Percentiles rank a stretch among this genome's conserved stretches.
Conservation (phyloP, 805 yeast species). For the Groenewaldozyma tartarivorans region DNA sequence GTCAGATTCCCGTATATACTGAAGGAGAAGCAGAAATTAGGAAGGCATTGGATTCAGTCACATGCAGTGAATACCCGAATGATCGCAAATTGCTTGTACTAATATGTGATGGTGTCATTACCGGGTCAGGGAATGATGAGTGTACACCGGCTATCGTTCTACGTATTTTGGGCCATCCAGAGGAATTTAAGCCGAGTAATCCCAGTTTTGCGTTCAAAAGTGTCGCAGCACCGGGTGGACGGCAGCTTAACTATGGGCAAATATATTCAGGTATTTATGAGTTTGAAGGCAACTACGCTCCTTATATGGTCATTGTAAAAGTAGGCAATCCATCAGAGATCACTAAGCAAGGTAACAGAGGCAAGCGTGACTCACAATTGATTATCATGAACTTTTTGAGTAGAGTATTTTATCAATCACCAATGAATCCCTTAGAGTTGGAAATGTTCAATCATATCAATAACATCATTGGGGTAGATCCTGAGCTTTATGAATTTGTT, state of each 20-base stretch:
- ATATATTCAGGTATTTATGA: conserved; percentile 53
- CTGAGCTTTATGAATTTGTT: conserved; percentile 70
- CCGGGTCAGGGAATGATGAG: conserved; percentile 58
- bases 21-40: conserved; percentile 71
- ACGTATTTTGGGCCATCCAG: conserved; percentile 53
- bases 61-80: conserved; percentile 74
- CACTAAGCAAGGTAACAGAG: conserved; percentile 86
- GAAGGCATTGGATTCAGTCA: conserved; percentile 67
- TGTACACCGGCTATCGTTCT: conserved; percentile 73
- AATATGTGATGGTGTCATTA: conserved; percentile 77
- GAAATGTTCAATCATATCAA: conserved; percentile 66
- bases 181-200: conserved; percentile 43
- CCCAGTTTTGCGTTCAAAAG: conserved; percentile 78
- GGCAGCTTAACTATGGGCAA: conserved; percentile 50
- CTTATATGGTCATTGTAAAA: conserved; percentile 43
- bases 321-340: conserved; percentile 47
- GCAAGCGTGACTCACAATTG: conserved; percentile 85
- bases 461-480: conserved; percentile 76
- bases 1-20: conserved; percentile 72
- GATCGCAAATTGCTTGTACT: conserved; percentile 68
- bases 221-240: conserved; percentile 49
- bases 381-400: conserved; percentile 84
- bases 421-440: conserved; percentile 85
- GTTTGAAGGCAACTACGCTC: conserved; percentile 42
- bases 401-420: conserved; percentile 77